These are phyloP conservation scores for Ulmus americana DNA, from an alignment of 331 rosid species.

Conservation along the genomic window DNA sequence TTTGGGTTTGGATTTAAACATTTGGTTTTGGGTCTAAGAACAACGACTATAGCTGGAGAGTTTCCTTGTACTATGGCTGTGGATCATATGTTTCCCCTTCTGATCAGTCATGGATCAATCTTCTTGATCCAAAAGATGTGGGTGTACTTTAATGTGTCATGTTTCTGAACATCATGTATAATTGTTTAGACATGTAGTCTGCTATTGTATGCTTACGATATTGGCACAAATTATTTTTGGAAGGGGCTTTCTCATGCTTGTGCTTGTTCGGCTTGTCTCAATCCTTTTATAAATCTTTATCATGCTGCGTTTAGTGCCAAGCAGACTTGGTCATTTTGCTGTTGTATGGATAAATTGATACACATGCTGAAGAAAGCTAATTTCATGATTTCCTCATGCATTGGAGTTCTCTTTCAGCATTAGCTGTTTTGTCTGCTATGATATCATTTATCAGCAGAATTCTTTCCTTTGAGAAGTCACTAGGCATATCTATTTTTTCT, in stretches of 20 bases:
- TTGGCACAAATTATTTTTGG: neutral
- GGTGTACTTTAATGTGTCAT: slow-evolving; percentile 23
- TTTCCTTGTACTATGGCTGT: too few relatives aligned
- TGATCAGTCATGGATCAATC: slow-evolving; percentile 89
- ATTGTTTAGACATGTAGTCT: neutral
- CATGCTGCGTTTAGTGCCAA: neutral
- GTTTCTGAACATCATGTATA: neutral
- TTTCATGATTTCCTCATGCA: neutral
- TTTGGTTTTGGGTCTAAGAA: too few relatives aligned
- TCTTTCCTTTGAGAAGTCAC: neutral
- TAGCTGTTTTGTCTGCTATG: neutral
- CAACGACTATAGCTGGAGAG: too few relatives aligned
- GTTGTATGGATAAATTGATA: neutral
- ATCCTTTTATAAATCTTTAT: neutral
- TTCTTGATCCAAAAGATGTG: slow-evolving; percentile 93
- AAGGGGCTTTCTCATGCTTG: neutral
- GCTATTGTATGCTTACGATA: neutral
- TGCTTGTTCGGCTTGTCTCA: neutral
- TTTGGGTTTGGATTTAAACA: too few relatives aligned
- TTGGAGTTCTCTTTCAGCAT: neutral
- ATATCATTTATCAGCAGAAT: neutral
- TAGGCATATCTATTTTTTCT: neutral
- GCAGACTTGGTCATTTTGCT: neutral
- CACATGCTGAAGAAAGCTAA: neutral
- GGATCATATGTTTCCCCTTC: too few relatives aligned